Evolutionary conservation across 2,329 filamentous ascomycete species (phyloP).

Genomic region (Tolypocladium cylindrosporum): DNA sequence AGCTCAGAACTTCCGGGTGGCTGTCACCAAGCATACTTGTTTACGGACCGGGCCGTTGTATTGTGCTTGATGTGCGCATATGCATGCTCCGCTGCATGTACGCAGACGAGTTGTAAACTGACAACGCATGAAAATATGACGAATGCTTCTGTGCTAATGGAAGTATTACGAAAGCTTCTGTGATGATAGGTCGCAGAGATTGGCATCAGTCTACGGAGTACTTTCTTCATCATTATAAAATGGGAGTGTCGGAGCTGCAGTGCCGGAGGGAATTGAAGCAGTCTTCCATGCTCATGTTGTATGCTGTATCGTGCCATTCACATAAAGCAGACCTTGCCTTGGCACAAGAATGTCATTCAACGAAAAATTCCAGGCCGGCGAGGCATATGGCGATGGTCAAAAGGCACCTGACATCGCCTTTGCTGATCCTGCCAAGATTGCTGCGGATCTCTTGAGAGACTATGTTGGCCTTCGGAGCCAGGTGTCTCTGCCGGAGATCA

Average conservation of each 20-base stretch:
- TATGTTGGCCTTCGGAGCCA: constrained; percentile 16
- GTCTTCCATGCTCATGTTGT: neutral
- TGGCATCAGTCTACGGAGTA: neutral
- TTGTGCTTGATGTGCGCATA: too few species aligned
- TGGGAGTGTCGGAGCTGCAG: neutral
- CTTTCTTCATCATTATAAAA: neutral
- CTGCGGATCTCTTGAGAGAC: constrained; percentile 21
- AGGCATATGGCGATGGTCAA: constrained; percentile 20
- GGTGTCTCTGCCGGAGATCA: constrained; percentile 16
- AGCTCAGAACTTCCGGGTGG: neutral
- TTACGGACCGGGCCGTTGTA: neutral
- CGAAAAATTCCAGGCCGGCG: constrained; percentile 27
- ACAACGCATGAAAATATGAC: neutral
- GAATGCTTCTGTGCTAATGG: neutral
- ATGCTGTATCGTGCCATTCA: neutral
- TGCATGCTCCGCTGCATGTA: neutral
- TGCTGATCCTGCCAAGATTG: constrained; percentile 21
- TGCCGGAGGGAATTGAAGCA: too few species aligned
- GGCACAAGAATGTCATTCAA: constrained; percentile 17
- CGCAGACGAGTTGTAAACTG: neutral
- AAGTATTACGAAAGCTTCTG: neutral
- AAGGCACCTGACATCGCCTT: constrained; percentile 16
- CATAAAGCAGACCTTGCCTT: neutral
- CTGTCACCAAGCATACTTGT: neutral
- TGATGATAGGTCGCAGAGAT: too few species aligned